Percentiles rank a stretch among this genome's conserved stretches.
Conservation (phyloP, 2,329 filamentous ascomycete genomes). For the Penicillium sp. region DNA sequence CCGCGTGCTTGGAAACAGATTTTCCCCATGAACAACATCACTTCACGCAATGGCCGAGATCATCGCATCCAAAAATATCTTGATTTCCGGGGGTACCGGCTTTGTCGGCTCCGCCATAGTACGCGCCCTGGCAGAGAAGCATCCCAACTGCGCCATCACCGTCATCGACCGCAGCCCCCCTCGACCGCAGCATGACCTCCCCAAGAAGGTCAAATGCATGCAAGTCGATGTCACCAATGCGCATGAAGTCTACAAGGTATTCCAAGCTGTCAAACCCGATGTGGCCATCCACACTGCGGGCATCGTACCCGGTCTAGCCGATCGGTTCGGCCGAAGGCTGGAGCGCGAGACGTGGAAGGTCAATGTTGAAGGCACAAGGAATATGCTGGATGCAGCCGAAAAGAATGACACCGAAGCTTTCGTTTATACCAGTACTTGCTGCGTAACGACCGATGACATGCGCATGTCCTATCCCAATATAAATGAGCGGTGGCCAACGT, state of each 20-base stretch:
- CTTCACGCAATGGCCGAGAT: background rate
- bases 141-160: conserved; percentile 35
- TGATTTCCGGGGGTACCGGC: conserved; percentile 39
- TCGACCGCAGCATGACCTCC: conserved; percentile 26
- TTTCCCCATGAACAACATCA: background rate
- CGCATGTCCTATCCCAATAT: conserved; percentile 35
- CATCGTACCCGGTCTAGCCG: conserved; percentile 38
- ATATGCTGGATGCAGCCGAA: conserved; percentile 48
- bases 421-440: conserved; percentile 55
- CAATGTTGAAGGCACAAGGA: conserved; percentile 54
- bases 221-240: conserved; percentile 34
- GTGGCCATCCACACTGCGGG: conserved; percentile 54
- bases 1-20: background rate
- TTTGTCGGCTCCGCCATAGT: conserved; percentile 40
- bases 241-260: conserved; percentile 27
- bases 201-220: conserved; percentile 23
- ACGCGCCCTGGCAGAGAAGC: conserved; percentile 35
- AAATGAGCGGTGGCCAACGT: conserved; percentile 39
- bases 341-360: conserved; percentile 44
- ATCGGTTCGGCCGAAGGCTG: conserved; percentile 35
- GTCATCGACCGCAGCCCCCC: conserved; percentile 36
- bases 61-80: conserved; percentile 23
- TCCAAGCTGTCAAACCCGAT: conserved; percentile 43
- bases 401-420: conserved; percentile 46
- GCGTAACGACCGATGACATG: conserved; percentile 52